phyloP scores from a whole-genome alignment of 129 eudicot species.

The Centella asiatica region DNA sequence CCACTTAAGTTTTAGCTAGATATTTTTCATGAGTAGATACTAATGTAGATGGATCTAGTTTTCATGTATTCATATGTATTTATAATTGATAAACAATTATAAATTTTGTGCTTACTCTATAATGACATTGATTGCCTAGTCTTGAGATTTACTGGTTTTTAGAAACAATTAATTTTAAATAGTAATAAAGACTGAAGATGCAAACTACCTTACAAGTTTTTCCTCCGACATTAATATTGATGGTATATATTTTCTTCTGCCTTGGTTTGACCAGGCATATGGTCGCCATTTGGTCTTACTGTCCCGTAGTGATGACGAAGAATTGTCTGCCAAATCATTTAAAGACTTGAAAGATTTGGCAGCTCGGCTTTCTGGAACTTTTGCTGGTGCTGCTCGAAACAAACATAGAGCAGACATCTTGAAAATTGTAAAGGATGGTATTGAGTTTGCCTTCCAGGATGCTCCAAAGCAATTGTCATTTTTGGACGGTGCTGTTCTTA shows the following conservation, averaged over 20 bases:
- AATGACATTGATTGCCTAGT: too few relatives aligned
- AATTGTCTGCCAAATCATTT: constrained; percentile 38
- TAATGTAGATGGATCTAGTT: background rate
- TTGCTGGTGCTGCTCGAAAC: constrained; percentile 60
- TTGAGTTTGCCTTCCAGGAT: constrained; percentile 60
- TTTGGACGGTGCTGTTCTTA: constrained; percentile 57
- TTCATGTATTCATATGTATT: background rate
- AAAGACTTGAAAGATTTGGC: constrained; percentile 84
- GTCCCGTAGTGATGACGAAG: constrained; percentile 32
- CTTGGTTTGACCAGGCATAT: constrained; percentile 48
- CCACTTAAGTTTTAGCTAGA: background rate
- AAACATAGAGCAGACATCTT: constrained; percentile 51
- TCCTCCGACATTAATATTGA: background rate
- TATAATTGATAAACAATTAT: too few relatives aligned
- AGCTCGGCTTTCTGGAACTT: constrained; percentile 57
- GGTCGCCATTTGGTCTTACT: constrained; percentile 39
- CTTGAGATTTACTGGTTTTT: too few relatives aligned
- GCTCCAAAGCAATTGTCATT: constrained; percentile 62
- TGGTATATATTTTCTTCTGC: constrained; percentile 4
- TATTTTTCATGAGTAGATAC: background rate
- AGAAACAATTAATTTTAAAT: too few relatives aligned
- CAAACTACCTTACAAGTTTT: too few relatives aligned
- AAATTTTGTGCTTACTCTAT: too few relatives aligned
- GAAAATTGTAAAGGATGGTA: constrained; percentile 64
- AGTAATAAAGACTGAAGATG: too few relatives aligned